These are phyloP conservation scores for Andrographis paniculata DNA, from an alignment of 305 asterid genomes.

Conservation along the genomic window DNA sequence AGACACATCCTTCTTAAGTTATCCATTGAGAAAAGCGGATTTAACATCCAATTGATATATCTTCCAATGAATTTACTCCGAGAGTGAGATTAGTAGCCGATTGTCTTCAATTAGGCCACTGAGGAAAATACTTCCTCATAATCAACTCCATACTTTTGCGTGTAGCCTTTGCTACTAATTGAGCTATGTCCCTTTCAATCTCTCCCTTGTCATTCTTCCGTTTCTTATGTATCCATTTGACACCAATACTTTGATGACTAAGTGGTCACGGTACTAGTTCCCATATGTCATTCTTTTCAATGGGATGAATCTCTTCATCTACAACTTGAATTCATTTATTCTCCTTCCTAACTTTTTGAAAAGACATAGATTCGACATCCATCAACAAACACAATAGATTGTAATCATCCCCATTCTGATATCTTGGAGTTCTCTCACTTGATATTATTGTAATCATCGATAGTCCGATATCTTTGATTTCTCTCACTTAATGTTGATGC, in stretches of 20 bases:
- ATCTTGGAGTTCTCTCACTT: too few species aligned
- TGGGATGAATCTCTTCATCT: not conserved
- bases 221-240: not conserved
- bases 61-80: slow-evolving; percentile 2
- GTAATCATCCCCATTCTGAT: too few species aligned
- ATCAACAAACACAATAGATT: too few species aligned
- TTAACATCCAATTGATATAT: too few species aligned
- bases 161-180: not conserved
- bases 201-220: not conserved
- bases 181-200: not conserved
- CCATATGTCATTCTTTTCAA: not conserved
- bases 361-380: too few species aligned
- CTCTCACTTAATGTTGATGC: too few species aligned
- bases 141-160: too few species aligned
- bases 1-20: not conserved
- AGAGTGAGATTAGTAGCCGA: not conserved
- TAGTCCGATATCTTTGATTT: too few species aligned
- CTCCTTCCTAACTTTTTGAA: not conserved
- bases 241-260: too few species aligned
- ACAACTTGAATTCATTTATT: not conserved
- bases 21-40: slow-evolving; percentile 7
- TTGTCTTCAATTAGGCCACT: not conserved
- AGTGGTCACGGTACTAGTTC: not conserved
- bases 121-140: not conserved
- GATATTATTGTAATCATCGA: too few species aligned